These are phyloP conservation scores for Phytopythium ostracodes DNA, from an alignment of 352 stramenopile species.

Conservation along the genomic window DNA sequence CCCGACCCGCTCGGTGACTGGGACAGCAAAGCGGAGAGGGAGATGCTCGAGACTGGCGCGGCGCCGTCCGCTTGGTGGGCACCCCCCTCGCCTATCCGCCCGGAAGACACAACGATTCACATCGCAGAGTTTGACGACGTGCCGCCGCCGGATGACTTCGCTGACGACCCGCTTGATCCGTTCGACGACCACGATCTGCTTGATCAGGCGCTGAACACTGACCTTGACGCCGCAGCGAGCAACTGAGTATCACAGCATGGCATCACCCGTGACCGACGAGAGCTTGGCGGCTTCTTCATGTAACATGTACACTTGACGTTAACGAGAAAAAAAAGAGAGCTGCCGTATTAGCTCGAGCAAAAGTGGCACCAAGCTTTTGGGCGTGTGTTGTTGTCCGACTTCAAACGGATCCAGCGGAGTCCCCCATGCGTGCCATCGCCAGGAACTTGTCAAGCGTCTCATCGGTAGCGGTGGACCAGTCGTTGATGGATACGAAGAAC, in stretches of 20 bases:
- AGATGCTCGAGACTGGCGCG: slow-evolving; percentile 33
- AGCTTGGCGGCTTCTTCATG: neutral
- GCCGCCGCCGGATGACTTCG: slow-evolving; percentile 37
- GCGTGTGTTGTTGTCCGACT: neutral
- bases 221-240: slow-evolving; percentile 34
- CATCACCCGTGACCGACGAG: neutral
- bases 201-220: slow-evolving; percentile 26
- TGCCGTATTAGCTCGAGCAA: slow-evolving; percentile 13
- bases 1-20: slow-evolving; percentile 20
- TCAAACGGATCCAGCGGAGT: neutral
- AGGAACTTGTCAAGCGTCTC: slow-evolving; percentile 46
- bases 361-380: neutral
- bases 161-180: slow-evolving; percentile 8
- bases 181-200: slow-evolving; percentile 19
- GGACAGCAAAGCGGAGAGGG: slow-evolving; percentile 37
- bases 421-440: slow-evolving; percentile 41
- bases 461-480: slow-evolving; percentile 43
- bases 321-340: slow-evolving; percentile 3
- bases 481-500: slow-evolving; percentile 47
- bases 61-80: slow-evolving; percentile 54
- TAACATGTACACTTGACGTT: slow-evolving; percentile 2
- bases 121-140: slow-evolving; percentile 24
- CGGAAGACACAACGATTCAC: slow-evolving; percentile 7
- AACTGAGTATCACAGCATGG: slow-evolving; percentile 11
- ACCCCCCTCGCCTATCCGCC: slow-evolving; percentile 10